Conservation (phyloP, 805 yeast species). For the Yueomyces sp. region DNA sequence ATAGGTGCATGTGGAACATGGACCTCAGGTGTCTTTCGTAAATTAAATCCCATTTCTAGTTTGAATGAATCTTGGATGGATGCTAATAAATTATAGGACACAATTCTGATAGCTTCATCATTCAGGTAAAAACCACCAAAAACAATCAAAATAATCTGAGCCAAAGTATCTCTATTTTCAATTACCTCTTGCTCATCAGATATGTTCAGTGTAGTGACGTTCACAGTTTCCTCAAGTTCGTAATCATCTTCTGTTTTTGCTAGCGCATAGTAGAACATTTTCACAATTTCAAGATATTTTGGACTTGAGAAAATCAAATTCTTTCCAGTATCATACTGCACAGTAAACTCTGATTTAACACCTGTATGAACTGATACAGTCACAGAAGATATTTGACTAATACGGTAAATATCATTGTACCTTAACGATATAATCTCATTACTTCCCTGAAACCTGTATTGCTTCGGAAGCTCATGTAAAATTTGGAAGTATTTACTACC, state of each 20-base stretch:
- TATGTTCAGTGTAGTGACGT: not conserved
- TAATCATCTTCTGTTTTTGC: conserved; percentile 34
- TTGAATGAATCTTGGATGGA: conserved; percentile 47
- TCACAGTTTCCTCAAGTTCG: conserved; percentile 5
- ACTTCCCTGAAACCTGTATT: conserved; percentile 24
- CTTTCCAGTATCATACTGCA: conserved; percentile 26
- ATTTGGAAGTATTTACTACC: conserved; percentile 61
- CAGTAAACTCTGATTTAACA: conserved; percentile 36
- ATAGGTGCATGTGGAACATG: conserved; percentile 58
- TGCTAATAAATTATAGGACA: conserved; percentile 51
- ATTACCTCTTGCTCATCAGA: conserved; percentile 18
- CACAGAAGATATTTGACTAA: conserved; percentile 29
- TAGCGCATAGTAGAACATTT: conserved; percentile 55
- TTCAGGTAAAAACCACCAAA: conserved; percentile 56
- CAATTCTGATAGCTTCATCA: conserved; percentile 43
- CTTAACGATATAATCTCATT: conserved; percentile 25
- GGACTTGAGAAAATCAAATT: conserved; percentile 33
- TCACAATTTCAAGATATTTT: conserved; percentile 50
- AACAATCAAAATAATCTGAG: conserved; percentile 48
- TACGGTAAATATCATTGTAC: conserved; percentile 31
- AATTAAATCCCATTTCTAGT: conserved; percentile 43
- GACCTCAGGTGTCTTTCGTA: conserved; percentile 42
- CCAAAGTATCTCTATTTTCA: conserved; percentile 33
- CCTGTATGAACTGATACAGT: conserved; percentile 31
- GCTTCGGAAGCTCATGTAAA: conserved; percentile 29